Percentiles rank a stretch among this genome's conserved stretches.
Evolutionary conservation across 2,329 filamentous ascomycete species (phyloP).

Genomic region (Pseudogymnoascus sp.): DNA sequence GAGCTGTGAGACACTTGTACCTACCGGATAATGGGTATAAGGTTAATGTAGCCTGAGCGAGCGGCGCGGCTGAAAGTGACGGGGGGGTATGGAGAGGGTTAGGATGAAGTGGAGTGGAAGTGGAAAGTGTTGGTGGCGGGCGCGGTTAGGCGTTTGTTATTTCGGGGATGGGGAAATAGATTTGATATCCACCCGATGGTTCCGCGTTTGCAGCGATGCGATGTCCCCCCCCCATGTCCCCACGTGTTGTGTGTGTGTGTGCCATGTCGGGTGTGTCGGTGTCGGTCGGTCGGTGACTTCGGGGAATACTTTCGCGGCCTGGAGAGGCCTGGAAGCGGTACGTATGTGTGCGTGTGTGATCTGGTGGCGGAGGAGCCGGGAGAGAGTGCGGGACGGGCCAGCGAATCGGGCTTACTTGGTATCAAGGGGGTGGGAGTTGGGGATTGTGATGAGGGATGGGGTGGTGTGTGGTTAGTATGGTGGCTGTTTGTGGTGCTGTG

Average conservation of each 20-base stretch:
- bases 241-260: neutral
- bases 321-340: no score
- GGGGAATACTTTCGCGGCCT: neutral
- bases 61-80: neutral
- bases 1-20: slow-evolving; percentile 89
- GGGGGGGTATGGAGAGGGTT: neutral
- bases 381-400: neutral
- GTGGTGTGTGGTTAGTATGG: neutral
- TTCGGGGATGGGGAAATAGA: slow-evolving; percentile 5
- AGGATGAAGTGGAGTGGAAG: neutral
- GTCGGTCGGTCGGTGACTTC: neutral
- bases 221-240: neutral
- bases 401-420: neutral
- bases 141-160: neutral
- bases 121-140: neutral
- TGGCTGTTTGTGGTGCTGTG: neutral
- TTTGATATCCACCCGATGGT: neutral
- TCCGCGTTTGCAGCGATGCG: neutral
- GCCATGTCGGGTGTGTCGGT: neutral
- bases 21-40: slow-evolving; percentile 83
- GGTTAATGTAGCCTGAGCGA: slow-evolving; percentile 8
- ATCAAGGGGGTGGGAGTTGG: no score
- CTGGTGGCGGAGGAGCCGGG: neutral
- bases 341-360: neutral
- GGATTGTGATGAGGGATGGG: neutral